These are phyloP conservation scores for Raphanus raphanistrum DNA, from an alignment of 345 rosid genomes.

Conservation along the genomic window DNA sequence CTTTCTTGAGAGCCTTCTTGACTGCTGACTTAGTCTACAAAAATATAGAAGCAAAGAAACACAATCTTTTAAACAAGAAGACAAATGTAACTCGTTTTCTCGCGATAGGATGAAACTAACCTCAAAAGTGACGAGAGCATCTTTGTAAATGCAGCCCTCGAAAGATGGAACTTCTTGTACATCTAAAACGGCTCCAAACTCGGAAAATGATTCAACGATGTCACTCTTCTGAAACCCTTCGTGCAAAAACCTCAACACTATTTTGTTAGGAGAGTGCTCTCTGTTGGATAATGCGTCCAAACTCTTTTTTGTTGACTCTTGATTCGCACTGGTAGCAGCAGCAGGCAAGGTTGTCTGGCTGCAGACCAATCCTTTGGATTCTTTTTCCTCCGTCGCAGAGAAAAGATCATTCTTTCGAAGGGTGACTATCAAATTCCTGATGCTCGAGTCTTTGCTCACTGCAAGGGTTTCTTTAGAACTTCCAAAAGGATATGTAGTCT, in stretches of 20 bases:
- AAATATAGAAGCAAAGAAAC: constrained; percentile 12
- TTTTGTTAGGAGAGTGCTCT: constrained; percentile 27
- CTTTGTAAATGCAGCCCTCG: constrained; percentile 35
- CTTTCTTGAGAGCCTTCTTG: constrained; percentile 39
- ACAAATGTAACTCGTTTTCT: background rate
- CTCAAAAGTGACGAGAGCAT: constrained; percentile 37
- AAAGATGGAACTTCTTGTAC: constrained; percentile 29
- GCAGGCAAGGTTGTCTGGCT: constrained; percentile 10
- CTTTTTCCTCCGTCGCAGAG: constrained; percentile 12
- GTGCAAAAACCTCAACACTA: constrained; percentile 38
- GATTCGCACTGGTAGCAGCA: constrained; percentile 10
- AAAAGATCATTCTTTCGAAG: constrained; percentile 2
- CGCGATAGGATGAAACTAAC: constrained; percentile 14
- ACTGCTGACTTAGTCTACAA: constrained; percentile 39
- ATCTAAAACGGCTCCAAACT: constrained; percentile 35
- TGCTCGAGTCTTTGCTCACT: constrained; percentile 15
- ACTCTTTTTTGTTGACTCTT: background rate
- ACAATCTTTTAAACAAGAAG: background rate
- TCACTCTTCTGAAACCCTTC: background rate
- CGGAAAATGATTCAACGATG: constrained; percentile 12
- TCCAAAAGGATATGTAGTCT: constrained; percentile 12
- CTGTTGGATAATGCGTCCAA: background rate
- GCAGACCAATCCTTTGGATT: background rate
- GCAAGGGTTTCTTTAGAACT: background rate
- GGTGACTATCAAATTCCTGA: constrained; percentile 20